Percentiles rank a stretch among this genome's conserved stretches.
Conservation (phyloP, 2,329 filamentous ascomycete species). For the Neoarthrinium moseri region DNA sequence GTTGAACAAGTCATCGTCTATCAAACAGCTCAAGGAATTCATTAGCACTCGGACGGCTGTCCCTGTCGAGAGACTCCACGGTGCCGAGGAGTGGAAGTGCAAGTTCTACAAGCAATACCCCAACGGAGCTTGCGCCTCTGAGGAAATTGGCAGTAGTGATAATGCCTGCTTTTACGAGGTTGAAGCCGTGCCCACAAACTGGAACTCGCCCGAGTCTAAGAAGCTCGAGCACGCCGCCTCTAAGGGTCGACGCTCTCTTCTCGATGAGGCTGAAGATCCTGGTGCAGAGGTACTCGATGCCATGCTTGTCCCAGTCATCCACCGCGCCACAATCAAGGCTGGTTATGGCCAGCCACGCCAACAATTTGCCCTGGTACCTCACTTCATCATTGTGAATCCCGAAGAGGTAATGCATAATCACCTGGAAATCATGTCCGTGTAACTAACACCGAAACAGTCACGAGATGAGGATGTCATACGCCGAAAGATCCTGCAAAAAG, state of each 20-base stretch:
- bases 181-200: slow-evolving; percentile 76
- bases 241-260: slow-evolving; percentile 39
- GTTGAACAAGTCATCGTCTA: slow-evolving; percentile 71
- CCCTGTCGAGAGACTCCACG: slow-evolving; percentile 66
- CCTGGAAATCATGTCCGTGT: no score
- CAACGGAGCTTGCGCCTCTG: slow-evolving; percentile 64
- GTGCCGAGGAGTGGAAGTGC: slow-evolving; percentile 76
- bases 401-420: slow-evolving; percentile 57
- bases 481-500: slow-evolving; percentile 74
- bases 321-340: slow-evolving; percentile 42
- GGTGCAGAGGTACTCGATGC: slow-evolving; percentile 57
- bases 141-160: slow-evolving; percentile 68
- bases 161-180: slow-evolving; percentile 74
- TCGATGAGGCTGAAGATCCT: slow-evolving; percentile 45
- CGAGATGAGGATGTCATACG: slow-evolving; percentile 67
- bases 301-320: slow-evolving; percentile 70
- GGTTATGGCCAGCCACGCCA: slow-evolving; percentile 33
- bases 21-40: slow-evolving; percentile 68
- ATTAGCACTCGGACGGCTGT: slow-evolving; percentile 68
- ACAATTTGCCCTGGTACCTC: slow-evolving; percentile 38
- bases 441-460: no score
- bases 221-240: slow-evolving; percentile 40
- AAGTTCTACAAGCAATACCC: slow-evolving; percentile 87
- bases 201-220: slow-evolving; percentile 52
- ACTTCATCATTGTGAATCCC: slow-evolving; percentile 73